Conservation (phyloP, 306 rosid species). For the Sechiopsis laciniata region DNA sequence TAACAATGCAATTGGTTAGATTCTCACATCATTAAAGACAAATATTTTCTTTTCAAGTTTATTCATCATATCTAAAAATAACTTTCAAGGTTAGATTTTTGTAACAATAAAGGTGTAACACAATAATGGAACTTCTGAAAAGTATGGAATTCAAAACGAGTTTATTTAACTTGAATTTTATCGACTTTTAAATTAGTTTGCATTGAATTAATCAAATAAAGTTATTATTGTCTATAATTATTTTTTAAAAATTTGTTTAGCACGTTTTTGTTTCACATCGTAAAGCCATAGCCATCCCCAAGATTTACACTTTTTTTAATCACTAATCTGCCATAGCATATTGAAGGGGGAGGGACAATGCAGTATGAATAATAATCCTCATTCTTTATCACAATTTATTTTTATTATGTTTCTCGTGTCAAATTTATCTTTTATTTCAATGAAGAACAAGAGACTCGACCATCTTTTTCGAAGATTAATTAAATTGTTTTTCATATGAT, state of each 20-base stretch:
- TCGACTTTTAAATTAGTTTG: neutral
- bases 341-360: constrained; percentile 8
- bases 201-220: neutral
- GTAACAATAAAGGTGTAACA: too few species aligned
- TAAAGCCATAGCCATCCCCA: neutral
- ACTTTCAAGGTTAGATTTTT: too few species aligned
- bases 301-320: neutral
- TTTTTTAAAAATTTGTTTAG: neutral
- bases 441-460: neutral
- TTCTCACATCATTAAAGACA: too few species aligned
- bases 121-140: too few species aligned
- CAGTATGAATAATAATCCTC: neutral
- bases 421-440: neutral
- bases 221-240: too few species aligned
- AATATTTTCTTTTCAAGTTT: too few species aligned
- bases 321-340: neutral
- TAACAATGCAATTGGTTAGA: too few species aligned
- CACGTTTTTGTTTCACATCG: neutral
- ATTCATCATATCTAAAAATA: too few species aligned
- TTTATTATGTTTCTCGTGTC: neutral
- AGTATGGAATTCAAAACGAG: too few species aligned
- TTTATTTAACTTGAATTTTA: too few species aligned
- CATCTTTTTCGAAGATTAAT: neutral
- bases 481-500: neutral
- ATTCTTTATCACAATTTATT: neutral